phyloP scores from a whole-genome alignment of 225 moss, liverwort and hornwort genomes.

The Sphagnum tenellum region DNA sequence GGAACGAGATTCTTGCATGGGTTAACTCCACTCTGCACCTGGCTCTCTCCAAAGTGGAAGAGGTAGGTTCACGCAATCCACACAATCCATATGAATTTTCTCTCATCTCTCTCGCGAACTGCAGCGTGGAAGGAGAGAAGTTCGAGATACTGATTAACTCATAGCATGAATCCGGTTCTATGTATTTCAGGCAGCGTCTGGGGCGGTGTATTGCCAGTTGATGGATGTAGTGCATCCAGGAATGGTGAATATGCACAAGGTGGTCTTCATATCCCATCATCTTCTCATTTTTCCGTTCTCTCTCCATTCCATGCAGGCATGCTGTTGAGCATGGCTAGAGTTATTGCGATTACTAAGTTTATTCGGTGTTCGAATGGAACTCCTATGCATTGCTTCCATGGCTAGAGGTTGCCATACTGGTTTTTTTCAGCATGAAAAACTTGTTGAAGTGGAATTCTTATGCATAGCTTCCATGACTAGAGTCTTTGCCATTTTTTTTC shows the following conservation, averaged over 20 bases:
- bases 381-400: too few relatives aligned
- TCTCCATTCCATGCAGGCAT: too few relatives aligned
- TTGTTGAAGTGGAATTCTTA: too few relatives aligned
- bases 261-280: constrained; percentile 3
- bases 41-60: constrained; percentile 84
- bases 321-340: too few relatives aligned
- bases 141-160: not conserved
- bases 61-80: constrained; percentile 24
- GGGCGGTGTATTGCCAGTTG: constrained; percentile 94
- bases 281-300: too few relatives aligned
- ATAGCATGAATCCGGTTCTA: not conserved
- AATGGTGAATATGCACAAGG: constrained; percentile 98
- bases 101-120: not conserved
- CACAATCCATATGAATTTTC: not conserved
- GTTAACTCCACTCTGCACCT: constrained; percentile 81
- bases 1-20: constrained; percentile 91
- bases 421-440: too few relatives aligned
- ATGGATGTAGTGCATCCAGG: constrained; percentile 92
- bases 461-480: too few relatives aligned
- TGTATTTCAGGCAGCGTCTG: constrained; percentile 59
- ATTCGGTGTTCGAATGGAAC: too few relatives aligned
- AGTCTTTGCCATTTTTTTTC: too few relatives aligned
- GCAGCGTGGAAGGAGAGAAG: not conserved
- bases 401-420: too few relatives aligned
- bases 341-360: too few relatives aligned